Evolutionary conservation across 2,329 filamentous ascomycete species (phyloP).

Genomic region (Fusarium redolens): DNA sequence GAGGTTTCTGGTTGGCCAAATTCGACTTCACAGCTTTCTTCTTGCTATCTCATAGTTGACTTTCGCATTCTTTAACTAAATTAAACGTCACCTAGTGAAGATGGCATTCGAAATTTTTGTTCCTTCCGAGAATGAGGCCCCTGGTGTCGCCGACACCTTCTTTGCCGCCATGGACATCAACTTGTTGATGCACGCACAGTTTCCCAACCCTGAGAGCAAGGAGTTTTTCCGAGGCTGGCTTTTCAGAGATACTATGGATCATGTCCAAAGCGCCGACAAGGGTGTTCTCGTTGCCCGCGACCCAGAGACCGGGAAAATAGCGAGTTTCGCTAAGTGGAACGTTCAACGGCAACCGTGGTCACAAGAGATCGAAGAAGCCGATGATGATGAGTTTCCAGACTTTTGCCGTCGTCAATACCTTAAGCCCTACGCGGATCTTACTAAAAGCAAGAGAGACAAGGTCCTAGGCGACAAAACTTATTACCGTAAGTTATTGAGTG

Average conservation of each 20-base stretch:
- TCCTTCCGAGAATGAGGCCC: constrained; percentile 42
- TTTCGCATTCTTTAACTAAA: neutral
- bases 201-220: constrained; percentile 49
- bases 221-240: constrained; percentile 48
- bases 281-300: constrained; percentile 52
- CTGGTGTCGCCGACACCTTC: constrained; percentile 48
- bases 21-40: constrained; percentile 6
- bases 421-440: constrained; percentile 49
- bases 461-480: constrained; percentile 47
- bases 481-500: constrained; percentile 51
- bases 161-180: constrained; percentile 55
- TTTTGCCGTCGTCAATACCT: constrained; percentile 48
- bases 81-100: neutral
- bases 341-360: constrained; percentile 39
- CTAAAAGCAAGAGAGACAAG: constrained; percentile 47
- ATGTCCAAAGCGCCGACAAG: constrained; percentile 43
- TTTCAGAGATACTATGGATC: constrained; percentile 45
- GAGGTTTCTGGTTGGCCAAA: constrained; percentile 29
- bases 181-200: constrained; percentile 54
- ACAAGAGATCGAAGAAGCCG: constrained; percentile 28
- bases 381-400: constrained; percentile 47
- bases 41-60: neutral
- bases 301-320: constrained; percentile 43
- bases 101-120: constrained; percentile 46
- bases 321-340: constrained; percentile 53